Percentiles rank a stretch among this genome's conserved stretches.
Evolutionary conservation across 1,284 basidiomycete species (phyloP).

Genomic region (Quambalaria eucalypti): DNA sequence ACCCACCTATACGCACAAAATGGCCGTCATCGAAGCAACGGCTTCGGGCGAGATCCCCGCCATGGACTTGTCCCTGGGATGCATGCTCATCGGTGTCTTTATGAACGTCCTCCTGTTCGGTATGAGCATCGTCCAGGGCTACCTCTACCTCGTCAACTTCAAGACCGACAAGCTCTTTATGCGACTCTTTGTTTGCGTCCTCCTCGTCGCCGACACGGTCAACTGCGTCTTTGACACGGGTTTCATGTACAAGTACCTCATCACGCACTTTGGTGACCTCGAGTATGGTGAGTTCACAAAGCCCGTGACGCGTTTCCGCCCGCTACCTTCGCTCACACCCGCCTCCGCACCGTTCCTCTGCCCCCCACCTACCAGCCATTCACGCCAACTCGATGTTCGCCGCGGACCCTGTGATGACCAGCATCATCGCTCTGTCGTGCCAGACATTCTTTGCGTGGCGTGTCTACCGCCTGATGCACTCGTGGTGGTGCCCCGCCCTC

Average conservation of each 20-base stretch:
- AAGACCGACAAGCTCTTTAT: constrained; percentile 29
- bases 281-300: constrained; percentile 13
- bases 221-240: constrained; percentile 26
- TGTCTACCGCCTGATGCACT: constrained; percentile 32
- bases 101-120: constrained; percentile 38
- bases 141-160: constrained; percentile 36
- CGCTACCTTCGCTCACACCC: no score
- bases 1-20: no score
- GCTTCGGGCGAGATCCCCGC: no score
- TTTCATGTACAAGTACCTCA: constrained; percentile 35
- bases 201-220: constrained; percentile 30
- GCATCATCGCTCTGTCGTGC: constrained; percentile 30
- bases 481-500: constrained; percentile 17
- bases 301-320: no score
- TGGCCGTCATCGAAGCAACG: no score
- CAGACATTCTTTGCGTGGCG: constrained; percentile 43
- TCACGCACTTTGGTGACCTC: constrained; percentile 35
- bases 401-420: constrained; percentile 32
- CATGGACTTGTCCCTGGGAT: constrained; percentile 23
- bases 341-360: no score
- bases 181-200: constrained; percentile 22
- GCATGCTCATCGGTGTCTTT: constrained; percentile 36
- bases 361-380: not conserved
- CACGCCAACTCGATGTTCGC: constrained; percentile 22
- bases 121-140: constrained; percentile 33